Conservation (phyloP, 2,329 filamentous ascomycete species). For the Diplodia sapinea region DNA sequence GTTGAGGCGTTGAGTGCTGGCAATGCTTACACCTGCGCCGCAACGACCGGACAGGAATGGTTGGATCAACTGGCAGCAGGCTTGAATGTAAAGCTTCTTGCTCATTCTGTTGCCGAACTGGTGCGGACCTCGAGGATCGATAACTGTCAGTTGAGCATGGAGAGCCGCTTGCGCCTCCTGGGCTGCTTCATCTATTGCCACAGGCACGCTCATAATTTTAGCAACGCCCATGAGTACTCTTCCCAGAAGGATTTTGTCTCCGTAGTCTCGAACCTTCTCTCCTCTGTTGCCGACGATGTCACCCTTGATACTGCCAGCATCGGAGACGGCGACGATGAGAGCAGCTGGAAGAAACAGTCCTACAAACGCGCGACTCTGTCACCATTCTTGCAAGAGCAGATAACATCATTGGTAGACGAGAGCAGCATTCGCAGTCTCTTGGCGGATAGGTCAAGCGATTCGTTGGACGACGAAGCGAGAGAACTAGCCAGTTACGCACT, state of each 20-base stretch:
- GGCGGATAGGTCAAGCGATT: constrained; percentile 50
- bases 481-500: constrained; percentile 85
- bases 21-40: constrained; percentile 44
- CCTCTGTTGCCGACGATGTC: constrained; percentile 62
- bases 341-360: constrained; percentile 41
- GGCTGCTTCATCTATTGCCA: constrained; percentile 66
- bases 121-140: constrained; percentile 40
- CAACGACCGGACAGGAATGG: constrained; percentile 37
- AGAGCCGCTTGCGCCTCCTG: constrained; percentile 61
- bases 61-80: constrained; percentile 53
- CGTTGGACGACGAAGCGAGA: constrained; percentile 62
- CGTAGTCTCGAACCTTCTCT: constrained; percentile 62
- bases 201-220: constrained; percentile 53
- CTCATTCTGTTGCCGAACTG: constrained; percentile 41
- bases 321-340: constrained; percentile 38
- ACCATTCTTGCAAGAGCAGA: constrained; percentile 65
- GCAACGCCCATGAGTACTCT: constrained; percentile 47
- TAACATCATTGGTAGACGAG: constrained; percentile 75
- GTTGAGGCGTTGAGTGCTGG: constrained; percentile 41
- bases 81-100: constrained; percentile 58
- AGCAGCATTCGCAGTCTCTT: constrained; percentile 72
- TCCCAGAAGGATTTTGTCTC: constrained; percentile 61
- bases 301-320: constrained; percentile 52
- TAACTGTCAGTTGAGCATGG: constrained; percentile 40
- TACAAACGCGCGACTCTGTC: constrained; percentile 24